Evolutionary conservation across 148 eudicot species (phyloP).

Genomic region (Polygonum maritimum): DNA sequence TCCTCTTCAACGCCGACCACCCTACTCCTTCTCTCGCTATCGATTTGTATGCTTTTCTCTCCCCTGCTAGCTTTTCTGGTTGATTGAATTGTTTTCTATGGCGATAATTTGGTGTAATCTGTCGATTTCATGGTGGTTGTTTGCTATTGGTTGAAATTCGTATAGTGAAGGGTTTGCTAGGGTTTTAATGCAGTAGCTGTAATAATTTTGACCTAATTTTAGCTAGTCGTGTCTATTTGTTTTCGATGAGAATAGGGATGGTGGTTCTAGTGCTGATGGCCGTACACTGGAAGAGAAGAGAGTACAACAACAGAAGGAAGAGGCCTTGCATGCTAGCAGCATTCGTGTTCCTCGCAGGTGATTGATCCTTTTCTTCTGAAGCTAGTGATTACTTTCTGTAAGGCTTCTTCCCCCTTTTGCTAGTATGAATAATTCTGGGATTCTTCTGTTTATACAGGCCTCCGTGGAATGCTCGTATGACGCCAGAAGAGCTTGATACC

Average conservation of each 20-base stretch:
- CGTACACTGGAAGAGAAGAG: conserved; percentile 57
- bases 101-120: not conserved
- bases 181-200: not conserved
- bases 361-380: not conserved
- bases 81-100: not conserved
- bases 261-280: conserved; percentile 39
- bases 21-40: conserved; percentile 44
- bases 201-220: conserved; percentile 4
- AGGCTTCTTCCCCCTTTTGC: not conserved
- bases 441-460: conserved; percentile 44
- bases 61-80: not conserved
- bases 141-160: not conserved
- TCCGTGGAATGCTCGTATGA: conserved; percentile 73
- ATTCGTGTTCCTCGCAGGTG: conserved; percentile 94
- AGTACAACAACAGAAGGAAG: conserved; percentile 68
- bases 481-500: conserved; percentile 81
- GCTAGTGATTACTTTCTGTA: not conserved
- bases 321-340: conserved; percentile 75
- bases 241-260: conserved; percentile 42
- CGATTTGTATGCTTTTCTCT: conserved; percentile 36
- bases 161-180: not conserved
- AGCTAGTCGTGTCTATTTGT: not conserved
- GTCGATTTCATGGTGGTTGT: not conserved
- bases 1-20: conserved; percentile 38
- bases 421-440: not conserved